Percentiles rank a stretch among this genome's conserved stretches.
These are phyloP conservation scores for Ruellia speciosa DNA, from an alignment of 305 asterid genomes.

Conservation along the genomic window DNA sequence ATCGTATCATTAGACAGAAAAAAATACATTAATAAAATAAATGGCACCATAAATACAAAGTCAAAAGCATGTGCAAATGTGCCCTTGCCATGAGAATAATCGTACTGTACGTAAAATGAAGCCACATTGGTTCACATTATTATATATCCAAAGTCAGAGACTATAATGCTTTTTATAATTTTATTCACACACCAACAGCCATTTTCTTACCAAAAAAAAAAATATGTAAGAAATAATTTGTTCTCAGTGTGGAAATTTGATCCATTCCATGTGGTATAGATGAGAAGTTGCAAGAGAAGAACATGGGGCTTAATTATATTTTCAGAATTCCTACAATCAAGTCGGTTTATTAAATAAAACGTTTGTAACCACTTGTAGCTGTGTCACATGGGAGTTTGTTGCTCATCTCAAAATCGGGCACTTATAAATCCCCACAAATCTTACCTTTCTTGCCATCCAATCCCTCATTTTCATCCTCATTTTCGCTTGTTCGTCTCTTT, in stretches of 20 bases:
- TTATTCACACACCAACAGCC: neutral
- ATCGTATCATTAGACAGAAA: too few species aligned
- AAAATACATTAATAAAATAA: neutral
- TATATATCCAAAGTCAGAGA: neutral
- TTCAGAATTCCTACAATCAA: too few species aligned
- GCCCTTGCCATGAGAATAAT: neutral
- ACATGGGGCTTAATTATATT: neutral
- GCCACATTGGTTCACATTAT: neutral
- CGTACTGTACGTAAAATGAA: neutral
- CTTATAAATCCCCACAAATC: constrained; percentile 32
- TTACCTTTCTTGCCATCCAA: neutral
- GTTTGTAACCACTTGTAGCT: constrained; percentile 22
- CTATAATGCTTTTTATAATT: neutral
- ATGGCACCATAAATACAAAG: neutral
- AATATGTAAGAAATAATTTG: neutral
- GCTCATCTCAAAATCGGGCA: constrained; percentile 16
- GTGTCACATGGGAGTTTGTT: constrained; percentile 48
- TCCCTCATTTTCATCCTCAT: neutral
- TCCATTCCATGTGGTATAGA: neutral
- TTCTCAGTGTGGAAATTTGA: neutral
- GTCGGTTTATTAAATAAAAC: neutral
- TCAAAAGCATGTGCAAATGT: neutral
- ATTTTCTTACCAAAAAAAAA: too few species aligned
- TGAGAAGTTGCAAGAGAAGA: neutral
- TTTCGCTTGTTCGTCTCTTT: neutral